These are phyloP conservation scores for Kodamaea lidongshanica DNA, from an alignment of 805 yeast genomes.

Conservation along the genomic window DNA sequence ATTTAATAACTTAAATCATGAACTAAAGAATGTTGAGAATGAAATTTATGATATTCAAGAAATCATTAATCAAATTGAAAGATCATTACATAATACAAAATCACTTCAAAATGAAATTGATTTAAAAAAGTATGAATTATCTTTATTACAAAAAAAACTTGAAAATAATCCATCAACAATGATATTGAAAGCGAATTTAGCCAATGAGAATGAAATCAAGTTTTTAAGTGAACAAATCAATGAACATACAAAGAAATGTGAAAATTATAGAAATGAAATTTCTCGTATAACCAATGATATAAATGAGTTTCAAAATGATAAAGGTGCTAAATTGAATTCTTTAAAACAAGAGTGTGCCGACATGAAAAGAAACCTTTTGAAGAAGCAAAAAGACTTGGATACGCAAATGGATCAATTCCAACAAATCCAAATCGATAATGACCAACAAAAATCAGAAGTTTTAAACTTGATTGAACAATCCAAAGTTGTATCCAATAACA, in stretches of 20 bases:
- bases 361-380: constrained; percentile 28
- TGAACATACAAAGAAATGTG: constrained; percentile 26
- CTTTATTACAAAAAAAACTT: constrained; percentile 48
- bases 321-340: constrained; percentile 71
- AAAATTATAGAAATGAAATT: constrained; percentile 39
- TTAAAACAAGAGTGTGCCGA: constrained; percentile 46
- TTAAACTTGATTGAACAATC: constrained; percentile 39
- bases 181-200: constrained; percentile 45
- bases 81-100: constrained; percentile 44
- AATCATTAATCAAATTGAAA: constrained; percentile 38
- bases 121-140: constrained; percentile 53
- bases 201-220: constrained; percentile 41
- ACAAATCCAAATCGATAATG: constrained; percentile 60
- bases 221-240: constrained; percentile 33
- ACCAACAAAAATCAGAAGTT: constrained; percentile 58
- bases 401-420: constrained; percentile 51
- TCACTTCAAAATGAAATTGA: constrained; percentile 54
- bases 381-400: constrained; percentile 38
- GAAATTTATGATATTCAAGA: constrained; percentile 36
- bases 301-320: constrained; percentile 71
- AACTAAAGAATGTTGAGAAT: constrained; percentile 35
- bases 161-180: constrained; percentile 52
- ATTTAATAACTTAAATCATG: constrained; percentile 42
- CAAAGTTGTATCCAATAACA: constrained; percentile 8
- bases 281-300: constrained; percentile 63